A percentile compares a stretch with the other conserved stretches of the same genome.
Conservation (phyloP, 306 rosid genomes). For the Arachis hypogaea region DNA sequence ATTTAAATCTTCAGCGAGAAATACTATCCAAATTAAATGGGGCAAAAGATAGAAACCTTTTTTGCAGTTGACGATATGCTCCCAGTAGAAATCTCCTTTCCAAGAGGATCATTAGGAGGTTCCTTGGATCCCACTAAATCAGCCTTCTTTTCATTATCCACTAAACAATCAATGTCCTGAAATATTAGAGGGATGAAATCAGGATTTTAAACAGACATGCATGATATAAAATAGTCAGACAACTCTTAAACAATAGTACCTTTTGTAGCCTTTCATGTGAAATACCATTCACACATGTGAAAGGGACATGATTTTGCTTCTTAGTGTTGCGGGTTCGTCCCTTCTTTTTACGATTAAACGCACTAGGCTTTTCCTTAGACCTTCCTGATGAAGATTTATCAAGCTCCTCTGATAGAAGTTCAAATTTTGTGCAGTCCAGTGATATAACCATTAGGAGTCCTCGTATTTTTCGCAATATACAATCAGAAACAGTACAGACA, state of each 20-base stretch:
- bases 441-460: conserved; percentile 86
- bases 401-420: conserved; percentile 68
- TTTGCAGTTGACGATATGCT: conserved; percentile 48
- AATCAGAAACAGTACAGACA: conserved; percentile 81
- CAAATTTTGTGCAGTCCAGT: conserved; percentile 88
- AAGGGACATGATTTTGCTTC: conserved; percentile 55
- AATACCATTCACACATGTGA: conserved; percentile 44
- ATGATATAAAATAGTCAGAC: conserved; percentile 38
- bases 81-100: conserved; percentile 49
- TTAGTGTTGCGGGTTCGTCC: conserved; percentile 63
- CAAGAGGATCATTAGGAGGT: conserved; percentile 43
- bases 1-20: conserved; percentile 50
- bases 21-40: conserved; percentile 37
- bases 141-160: conserved; percentile 51
- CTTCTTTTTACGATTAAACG: conserved; percentile 74
- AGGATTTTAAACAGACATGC: conserved; percentile 39
- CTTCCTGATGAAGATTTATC: conserved; percentile 58
- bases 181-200: conserved; percentile 48
- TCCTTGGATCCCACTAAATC: conserved; percentile 46
- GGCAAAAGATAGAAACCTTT: conserved; percentile 48
- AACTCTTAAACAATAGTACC: conserved; percentile 51
- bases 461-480: conserved; percentile 74
- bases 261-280: conserved; percentile 45
- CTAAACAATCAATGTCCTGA: conserved; percentile 57
- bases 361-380: conserved; percentile 65